These are phyloP conservation scores for Candolleomyces aberdarensis DNA, from an alignment of 768 basidiomycete species.

Conservation along the genomic window DNA sequence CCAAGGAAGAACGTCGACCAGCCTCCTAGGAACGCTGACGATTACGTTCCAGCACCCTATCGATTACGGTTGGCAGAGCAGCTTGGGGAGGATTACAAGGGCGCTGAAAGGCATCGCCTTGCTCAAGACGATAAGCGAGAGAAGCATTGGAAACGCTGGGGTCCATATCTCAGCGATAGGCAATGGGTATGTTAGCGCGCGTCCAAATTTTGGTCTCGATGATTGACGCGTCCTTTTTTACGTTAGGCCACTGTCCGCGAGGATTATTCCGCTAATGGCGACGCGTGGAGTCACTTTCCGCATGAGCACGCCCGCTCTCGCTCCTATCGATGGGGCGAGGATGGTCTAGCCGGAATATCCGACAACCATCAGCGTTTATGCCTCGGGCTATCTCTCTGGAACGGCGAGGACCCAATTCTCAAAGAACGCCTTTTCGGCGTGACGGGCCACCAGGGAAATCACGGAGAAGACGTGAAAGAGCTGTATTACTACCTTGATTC, in stretches of 20 bases:
- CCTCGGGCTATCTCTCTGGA: slow-evolving; percentile 91
- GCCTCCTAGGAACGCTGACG: slow-evolving; percentile 24
- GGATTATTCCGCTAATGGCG: slow-evolving; percentile 95
- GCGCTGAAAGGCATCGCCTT: slow-evolving; percentile 83
- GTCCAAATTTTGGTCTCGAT: not conserved
- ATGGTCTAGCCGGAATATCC: slow-evolving; percentile 94
- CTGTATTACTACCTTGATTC: slow-evolving; percentile 98
- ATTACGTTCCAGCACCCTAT: slow-evolving; percentile 33
- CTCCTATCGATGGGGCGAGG: slow-evolving; percentile 98
- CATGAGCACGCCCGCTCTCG: slow-evolving; percentile 91
- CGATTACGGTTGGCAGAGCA: slow-evolving; percentile 62
- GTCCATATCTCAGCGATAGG: slow-evolving; percentile 93
- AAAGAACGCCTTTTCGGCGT: slow-evolving; percentile 97
- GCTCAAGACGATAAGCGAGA: slow-evolving; percentile 76
- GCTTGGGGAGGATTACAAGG: slow-evolving; percentile 72
- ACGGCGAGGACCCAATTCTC: slow-evolving; percentile 88
- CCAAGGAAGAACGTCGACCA: slow-evolving; percentile 44
- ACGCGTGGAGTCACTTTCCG: slow-evolving; percentile 94
- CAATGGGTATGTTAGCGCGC: slow-evolving; percentile 79
- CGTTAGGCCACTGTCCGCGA: slow-evolving; percentile 93
- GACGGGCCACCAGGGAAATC: slow-evolving; percentile 96
- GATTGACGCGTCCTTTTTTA: slow-evolving; percentile 3
- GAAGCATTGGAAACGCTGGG: slow-evolving; percentile 98
- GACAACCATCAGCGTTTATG: slow-evolving; percentile 96
- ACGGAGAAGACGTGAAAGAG: slow-evolving; percentile 99